These are phyloP conservation scores for Parafenestella ontariensis DNA, from an alignment of 2,329 filamentous ascomycete species.

Conservation along the genomic window DNA sequence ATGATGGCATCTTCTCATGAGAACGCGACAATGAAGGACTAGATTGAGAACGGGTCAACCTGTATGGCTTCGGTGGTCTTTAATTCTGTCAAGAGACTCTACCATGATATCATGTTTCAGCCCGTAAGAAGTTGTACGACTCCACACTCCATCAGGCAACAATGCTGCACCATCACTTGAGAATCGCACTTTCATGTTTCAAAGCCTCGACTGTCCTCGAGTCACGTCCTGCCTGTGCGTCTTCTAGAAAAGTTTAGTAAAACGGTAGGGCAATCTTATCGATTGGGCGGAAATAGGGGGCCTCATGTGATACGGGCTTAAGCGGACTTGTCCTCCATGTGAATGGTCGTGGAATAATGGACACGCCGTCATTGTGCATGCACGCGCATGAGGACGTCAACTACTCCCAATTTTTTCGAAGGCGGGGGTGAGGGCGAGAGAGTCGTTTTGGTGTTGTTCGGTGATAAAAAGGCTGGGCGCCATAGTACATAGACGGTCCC, in stretches of 20 bases:
- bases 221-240: conserved; percentile 3
- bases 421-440: conserved; percentile 1
- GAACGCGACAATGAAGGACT: background rate
- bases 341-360: conserved; percentile 13
- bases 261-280: conserved; percentile 18
- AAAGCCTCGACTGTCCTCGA: background rate
- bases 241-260: conserved; percentile 28
- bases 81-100: background rate
- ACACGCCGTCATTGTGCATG: conserved; percentile 41
- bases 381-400: conserved; percentile 21
- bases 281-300: conserved; percentile 28
- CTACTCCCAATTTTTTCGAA: conserved; percentile 9
- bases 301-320: conserved; percentile 33
- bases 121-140: background rate
- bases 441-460: background rate
- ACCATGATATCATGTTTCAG: background rate
- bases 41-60: background rate
- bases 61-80: background rate
- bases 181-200: background rate
- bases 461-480: too few relatives aligned
- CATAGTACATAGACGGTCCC: too few relatives aligned
- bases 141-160: background rate
- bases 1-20: background rate
- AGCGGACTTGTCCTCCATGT: conserved; percentile 29
- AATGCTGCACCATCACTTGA: background rate